These are phyloP conservation scores for Bathelium albidoporum DNA, from an alignment of 495 filamentous ascomycete genomes.

Conservation along the genomic window DNA sequence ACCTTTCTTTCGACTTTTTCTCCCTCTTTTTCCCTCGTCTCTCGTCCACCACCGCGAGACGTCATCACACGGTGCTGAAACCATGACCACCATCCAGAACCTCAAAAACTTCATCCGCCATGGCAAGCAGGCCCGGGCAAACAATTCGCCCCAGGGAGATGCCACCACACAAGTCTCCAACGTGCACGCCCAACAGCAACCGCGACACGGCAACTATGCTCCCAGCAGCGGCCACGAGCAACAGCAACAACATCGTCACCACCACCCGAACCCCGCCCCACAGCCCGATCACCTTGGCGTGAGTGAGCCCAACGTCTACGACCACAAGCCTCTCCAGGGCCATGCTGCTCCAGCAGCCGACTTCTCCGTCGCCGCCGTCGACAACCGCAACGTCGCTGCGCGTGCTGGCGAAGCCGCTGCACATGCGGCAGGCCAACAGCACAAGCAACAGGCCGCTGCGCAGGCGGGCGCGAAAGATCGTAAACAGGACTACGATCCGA, in stretches of 20 bases:
- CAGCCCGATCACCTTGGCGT: constrained; percentile 53
- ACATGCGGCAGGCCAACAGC: constrained; percentile 40
- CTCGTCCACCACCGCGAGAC: not conserved
- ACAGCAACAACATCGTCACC: constrained; percentile 31
- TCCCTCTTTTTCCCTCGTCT: not conserved
- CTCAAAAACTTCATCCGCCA: constrained; percentile 98
- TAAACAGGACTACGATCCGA: constrained; percentile 46
- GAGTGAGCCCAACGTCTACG: constrained; percentile 40
- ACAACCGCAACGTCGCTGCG: constrained; percentile 52
- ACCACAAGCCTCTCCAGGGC: constrained; percentile 34
- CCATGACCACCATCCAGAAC: constrained; percentile 46
- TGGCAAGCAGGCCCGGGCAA: constrained; percentile 83
- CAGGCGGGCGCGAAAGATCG: constrained; percentile 33
- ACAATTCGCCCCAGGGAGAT: constrained; percentile 50
- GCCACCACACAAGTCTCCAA: constrained; percentile 58
- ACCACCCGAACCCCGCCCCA: constrained; percentile 36
- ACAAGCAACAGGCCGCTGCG: constrained; percentile 32
- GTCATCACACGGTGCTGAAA: constrained; percentile 5
- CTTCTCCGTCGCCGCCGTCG: constrained; percentile 49
- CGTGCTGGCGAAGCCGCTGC: constrained; percentile 52
- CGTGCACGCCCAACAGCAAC: constrained; percentile 57
- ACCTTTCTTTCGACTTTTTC: not conserved
- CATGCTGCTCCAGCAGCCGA: constrained; percentile 27
- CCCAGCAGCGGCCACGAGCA: constrained; percentile 22
- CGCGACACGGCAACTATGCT: constrained; percentile 31